Percentiles rank a stretch among this genome's conserved stretches.
Evolutionary conservation across 2,329 filamentous ascomycete genomes (phyloP).

Genomic region (Ambrosiella beaveri): DNA sequence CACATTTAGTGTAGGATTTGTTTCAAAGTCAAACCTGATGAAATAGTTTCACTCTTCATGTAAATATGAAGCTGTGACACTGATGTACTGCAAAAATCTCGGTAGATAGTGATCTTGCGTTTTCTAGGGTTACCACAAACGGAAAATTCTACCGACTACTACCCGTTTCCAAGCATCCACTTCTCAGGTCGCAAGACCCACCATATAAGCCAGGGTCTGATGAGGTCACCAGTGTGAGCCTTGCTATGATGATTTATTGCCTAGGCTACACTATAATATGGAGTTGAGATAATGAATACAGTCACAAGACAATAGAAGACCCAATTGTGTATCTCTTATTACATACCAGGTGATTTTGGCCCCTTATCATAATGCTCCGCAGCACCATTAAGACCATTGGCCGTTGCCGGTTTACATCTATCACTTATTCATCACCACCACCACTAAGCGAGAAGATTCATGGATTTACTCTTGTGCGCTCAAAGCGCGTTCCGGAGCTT

Average conservation of each 20-base stretch:
- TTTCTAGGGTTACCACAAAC: not conserved
- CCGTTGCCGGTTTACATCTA: slow-evolving; percentile 11
- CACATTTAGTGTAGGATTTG: not conserved
- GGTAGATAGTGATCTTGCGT: not conserved
- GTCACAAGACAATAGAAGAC: not conserved
- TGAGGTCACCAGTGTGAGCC: not conserved
- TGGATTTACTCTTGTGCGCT: slow-evolving; percentile 77
- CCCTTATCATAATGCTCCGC: slow-evolving; percentile 8
- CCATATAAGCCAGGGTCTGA: not conserved
- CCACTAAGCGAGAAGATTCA: slow-evolving; percentile 72
- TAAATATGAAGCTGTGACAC: not conserved
- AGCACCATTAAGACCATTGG: slow-evolving; percentile 10
- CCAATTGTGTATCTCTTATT: not conserved
- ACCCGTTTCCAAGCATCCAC: not conserved
- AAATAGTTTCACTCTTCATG: not conserved
- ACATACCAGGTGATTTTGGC: too few species aligned
- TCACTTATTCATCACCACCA: slow-evolving; percentile 25
- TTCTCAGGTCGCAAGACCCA: not conserved
- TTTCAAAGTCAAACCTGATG: not conserved
- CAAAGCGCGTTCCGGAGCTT: slow-evolving; percentile 85
- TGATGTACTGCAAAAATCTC: not conserved
- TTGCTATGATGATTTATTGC: not conserved
- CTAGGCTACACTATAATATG: too few species aligned
- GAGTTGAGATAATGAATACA: not conserved
- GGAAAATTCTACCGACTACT: not conserved